phyloP scores from a whole-genome alignment of 2,329 filamentous ascomycete genomes.

The Chrysoporthe austroafricana region DNA sequence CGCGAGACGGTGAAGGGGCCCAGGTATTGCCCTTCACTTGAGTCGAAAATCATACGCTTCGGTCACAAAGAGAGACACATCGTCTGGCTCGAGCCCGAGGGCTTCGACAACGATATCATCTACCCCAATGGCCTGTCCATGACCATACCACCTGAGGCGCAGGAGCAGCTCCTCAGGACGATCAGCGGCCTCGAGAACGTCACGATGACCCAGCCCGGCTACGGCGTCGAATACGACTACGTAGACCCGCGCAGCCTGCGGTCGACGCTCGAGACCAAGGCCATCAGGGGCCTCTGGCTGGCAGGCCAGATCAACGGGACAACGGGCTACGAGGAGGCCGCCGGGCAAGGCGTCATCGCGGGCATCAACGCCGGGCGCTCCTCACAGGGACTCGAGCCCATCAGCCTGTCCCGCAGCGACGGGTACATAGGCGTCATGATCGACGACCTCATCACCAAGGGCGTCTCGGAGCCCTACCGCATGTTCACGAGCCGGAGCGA shows the following conservation, averaged over 20 bases:
- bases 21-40: constrained; percentile 91
- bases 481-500: constrained; percentile 98
- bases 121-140: constrained; percentile 98
- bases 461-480: constrained; percentile 93
- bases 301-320: constrained; percentile 98
- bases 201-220: constrained; percentile 90
- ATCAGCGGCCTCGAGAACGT: constrained; percentile 88
- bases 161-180: constrained; percentile 82
- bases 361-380: constrained; percentile 93
- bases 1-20: constrained; percentile 93
- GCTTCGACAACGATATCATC: constrained; percentile 84
- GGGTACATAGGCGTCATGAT: constrained; percentile 99
- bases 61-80: constrained; percentile 79
- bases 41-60: constrained; percentile 92
- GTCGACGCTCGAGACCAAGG: constrained; percentile 91
- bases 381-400: constrained; percentile 65
- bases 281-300: constrained; percentile 84
- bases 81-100: constrained; percentile 96
- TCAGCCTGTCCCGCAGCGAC: constrained; percentile 78
- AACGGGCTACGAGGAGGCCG: constrained; percentile 96
- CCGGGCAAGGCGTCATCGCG: constrained; percentile 88
- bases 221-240: constrained; percentile 98
- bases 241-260: constrained; percentile 89
- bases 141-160: constrained; percentile 88
- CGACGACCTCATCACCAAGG: constrained; percentile 95